A percentile compares a stretch with the other conserved stretches of the same genome.
Evolutionary conservation across 345 rosid species (phyloP).

Genomic region (Salix brachista): DNA sequence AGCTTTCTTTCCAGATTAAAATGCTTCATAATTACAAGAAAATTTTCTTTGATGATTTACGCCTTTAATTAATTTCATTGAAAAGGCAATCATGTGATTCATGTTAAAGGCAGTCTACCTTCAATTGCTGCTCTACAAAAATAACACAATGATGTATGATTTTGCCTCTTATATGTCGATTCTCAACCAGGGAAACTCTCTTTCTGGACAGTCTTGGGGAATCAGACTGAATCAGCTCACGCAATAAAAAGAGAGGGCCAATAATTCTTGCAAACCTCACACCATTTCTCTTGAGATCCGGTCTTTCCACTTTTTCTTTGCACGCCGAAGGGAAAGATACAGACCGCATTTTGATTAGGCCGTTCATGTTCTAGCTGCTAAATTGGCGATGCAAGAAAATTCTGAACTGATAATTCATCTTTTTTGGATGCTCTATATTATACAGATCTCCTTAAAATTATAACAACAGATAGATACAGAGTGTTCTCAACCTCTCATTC

Average conservation of each 20-base stretch:
- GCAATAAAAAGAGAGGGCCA: background rate
- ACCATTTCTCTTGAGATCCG: background rate
- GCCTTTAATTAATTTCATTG: background rate
- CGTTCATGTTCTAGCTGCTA: background rate
- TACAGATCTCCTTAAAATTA: constrained; percentile 32
- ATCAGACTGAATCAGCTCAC: background rate
- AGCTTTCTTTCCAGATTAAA: background rate
- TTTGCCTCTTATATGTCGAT: background rate
- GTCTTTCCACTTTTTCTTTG: background rate
- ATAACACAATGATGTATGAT: background rate
- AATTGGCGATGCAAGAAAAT: background rate
- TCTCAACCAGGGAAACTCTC: background rate
- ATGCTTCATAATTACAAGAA: background rate
- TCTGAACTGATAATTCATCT: constrained; percentile 30
- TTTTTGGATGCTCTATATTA: constrained; percentile 31
- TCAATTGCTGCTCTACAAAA: background rate
- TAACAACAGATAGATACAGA: constrained; percentile 17
- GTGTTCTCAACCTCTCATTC: constrained; percentile 2
- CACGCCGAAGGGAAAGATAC: background rate
- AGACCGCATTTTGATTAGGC: background rate
- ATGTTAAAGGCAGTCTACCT: background rate
- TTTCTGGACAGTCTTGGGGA: background rate
- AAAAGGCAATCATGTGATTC: too few species aligned
- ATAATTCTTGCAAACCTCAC: background rate
- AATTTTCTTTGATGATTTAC: background rate